These are phyloP conservation scores for Boletus pseudopeckii DNA, from an alignment of 768 basidiomycete species.

Conservation along the genomic window DNA sequence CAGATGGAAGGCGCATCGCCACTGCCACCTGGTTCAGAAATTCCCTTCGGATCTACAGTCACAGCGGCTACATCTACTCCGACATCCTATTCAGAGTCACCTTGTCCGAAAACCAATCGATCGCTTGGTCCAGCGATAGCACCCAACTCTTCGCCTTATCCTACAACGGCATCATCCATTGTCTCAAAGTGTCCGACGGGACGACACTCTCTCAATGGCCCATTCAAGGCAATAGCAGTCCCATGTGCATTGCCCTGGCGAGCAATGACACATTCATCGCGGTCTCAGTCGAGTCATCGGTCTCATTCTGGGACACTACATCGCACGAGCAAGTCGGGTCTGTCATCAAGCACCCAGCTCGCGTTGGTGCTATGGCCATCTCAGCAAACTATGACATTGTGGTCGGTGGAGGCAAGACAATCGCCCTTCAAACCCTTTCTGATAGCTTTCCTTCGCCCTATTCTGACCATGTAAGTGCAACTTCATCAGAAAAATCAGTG, in stretches of 20 bases:
- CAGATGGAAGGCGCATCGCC: constrained; percentile 7
- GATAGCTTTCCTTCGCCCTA: constrained; percentile 1
- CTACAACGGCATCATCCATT: neutral
- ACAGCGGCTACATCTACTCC: neutral
- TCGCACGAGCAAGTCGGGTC: constrained; percentile 3
- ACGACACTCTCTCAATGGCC: constrained; percentile 1
- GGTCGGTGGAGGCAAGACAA: neutral
- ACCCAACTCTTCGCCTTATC: constrained; percentile 6
- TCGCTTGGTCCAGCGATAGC: constrained; percentile 4
- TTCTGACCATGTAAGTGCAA: neutral
- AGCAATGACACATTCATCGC: constrained; percentile 9
- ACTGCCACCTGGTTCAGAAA: constrained; percentile 1
- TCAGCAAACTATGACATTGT: constrained; percentile 6
- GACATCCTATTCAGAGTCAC: neutral
- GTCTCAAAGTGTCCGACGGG: neutral
- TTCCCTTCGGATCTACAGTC: constrained; percentile 3
- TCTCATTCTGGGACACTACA: constrained; percentile 15
- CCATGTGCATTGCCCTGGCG: neutral
- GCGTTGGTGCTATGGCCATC: neutral
- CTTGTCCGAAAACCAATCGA: neutral
- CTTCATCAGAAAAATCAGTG: neutral
- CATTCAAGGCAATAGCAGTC: neutral
- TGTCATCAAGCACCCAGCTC: neutral
- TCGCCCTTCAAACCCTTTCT: neutral
- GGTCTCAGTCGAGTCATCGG: neutral